Conservation (phyloP, 345 rosid species). For the Populus alba region DNA sequence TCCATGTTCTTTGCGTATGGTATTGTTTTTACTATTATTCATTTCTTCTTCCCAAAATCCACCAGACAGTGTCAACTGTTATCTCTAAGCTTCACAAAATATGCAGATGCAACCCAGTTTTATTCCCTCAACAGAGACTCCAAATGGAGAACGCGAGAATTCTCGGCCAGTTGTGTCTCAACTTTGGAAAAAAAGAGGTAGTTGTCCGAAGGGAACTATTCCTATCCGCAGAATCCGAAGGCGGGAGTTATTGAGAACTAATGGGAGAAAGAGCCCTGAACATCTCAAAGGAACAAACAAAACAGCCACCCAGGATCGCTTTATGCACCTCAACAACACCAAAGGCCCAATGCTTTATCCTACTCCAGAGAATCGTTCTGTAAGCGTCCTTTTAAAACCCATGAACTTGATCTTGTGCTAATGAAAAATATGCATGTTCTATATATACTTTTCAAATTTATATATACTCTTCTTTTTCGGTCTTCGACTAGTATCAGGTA, state of each 20-base stretch:
- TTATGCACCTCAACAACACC: not conserved
- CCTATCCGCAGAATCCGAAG: conserved; percentile 43
- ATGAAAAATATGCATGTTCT: no score
- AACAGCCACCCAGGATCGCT: not conserved
- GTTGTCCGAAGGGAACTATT: conserved; percentile 46
- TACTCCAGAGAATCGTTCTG: conserved; percentile 29
- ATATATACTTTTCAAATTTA: no score
- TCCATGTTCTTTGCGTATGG: no score
- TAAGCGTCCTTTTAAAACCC: conserved; percentile 12
- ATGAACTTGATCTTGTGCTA: not conserved
- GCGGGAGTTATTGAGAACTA: conserved; percentile 40
- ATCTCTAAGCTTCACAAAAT: not conserved
- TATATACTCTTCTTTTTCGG: no score
- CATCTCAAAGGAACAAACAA: conserved; percentile 4
- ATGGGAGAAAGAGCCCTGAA: not conserved
- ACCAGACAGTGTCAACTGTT: not conserved
- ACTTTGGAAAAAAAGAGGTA: conserved; percentile 46
- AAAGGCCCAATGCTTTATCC: not conserved
- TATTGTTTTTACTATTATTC: not conserved
- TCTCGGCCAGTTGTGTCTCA: conserved; percentile 22
- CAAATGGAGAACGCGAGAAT: conserved; percentile 2
- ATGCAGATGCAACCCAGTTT: conserved; percentile 46
- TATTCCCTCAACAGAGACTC: not conserved
- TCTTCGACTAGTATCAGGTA: no score
- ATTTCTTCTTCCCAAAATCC: not conserved